Evolutionary conservation across 805 yeast genomes (phyloP).

Genomic region (Yamadazyma sp.): DNA sequence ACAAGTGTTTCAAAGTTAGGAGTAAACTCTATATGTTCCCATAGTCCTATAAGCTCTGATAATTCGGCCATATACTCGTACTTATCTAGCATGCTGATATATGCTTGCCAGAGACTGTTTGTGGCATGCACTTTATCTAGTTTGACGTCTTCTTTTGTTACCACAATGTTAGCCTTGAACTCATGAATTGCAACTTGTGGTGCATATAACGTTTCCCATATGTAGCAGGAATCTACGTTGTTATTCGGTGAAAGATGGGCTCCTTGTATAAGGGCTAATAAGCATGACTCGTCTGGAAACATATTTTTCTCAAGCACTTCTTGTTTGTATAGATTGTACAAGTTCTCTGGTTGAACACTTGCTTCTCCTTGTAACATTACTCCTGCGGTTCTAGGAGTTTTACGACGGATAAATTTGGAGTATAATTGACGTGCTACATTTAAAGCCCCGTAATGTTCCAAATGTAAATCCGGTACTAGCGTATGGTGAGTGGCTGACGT

Average conservation of each 20-base stretch:
- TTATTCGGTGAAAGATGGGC: constrained; percentile 27
- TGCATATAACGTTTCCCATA: constrained; percentile 56
- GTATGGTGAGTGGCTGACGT: not conserved
- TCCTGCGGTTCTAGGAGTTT: constrained; percentile 30
- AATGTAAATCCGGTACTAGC: constrained; percentile 3
- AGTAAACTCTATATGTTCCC: constrained; percentile 47
- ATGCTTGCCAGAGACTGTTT: constrained; percentile 49
- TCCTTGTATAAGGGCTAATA: constrained; percentile 50
- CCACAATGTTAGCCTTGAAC: constrained; percentile 44
- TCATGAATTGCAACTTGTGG: constrained; percentile 61
- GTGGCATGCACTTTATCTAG: constrained; percentile 38
- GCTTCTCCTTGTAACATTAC: constrained; percentile 40
- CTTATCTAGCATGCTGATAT: constrained; percentile 49
- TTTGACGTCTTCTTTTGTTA: constrained; percentile 15
- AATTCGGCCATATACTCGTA: constrained; percentile 50
- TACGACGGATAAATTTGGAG: constrained; percentile 19
- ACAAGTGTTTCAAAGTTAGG: constrained; percentile 45
- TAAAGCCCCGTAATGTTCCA: not conserved
- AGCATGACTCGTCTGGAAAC: constrained; percentile 30
- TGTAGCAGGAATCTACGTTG: constrained; percentile 19
- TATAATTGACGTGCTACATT: constrained; percentile 23
- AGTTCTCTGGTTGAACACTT: constrained; percentile 23
- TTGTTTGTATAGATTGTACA: constrained; percentile 28
- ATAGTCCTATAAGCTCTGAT: constrained; percentile 50
- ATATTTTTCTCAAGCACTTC: constrained; percentile 21